Percentiles rank a stretch among this genome's conserved stretches.
Evolutionary conservation across 768 basidiomycete species (phyloP).

Genomic region (Phylloporus scabripes): DNA sequence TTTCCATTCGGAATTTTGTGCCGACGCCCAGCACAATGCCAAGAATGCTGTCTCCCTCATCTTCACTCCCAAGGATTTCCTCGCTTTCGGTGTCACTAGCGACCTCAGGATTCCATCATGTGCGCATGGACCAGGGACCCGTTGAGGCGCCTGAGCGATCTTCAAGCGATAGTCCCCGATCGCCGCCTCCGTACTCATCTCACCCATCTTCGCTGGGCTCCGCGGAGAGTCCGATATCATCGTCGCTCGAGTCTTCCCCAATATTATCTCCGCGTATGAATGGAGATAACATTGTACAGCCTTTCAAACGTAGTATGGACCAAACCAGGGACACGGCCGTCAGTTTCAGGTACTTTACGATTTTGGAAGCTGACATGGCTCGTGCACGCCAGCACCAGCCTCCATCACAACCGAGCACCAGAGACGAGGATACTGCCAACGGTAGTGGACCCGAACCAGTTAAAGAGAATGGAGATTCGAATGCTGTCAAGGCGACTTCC

Average conservation of each 20-base stretch:
- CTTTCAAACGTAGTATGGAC: slow-evolving; percentile 45
- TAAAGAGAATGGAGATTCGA: slow-evolving; percentile 11
- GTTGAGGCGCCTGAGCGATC: slow-evolving; percentile 13
- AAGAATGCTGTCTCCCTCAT: slow-evolving; percentile 34
- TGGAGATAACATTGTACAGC: slow-evolving; percentile 27
- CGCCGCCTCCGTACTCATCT: slow-evolving; percentile 34
- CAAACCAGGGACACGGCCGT: slow-evolving; percentile 40
- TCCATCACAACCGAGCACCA: slow-evolving; percentile 1
- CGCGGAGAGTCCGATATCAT: slow-evolving; percentile 18
- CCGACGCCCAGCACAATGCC: slow-evolving; percentile 39
- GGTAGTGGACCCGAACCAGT: slow-evolving; percentile 3
- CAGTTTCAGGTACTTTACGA: slow-evolving; percentile 44
- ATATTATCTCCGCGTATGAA: slow-evolving; percentile 20
- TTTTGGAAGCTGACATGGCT: slow-evolving; percentile 38
- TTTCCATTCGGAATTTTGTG: slow-evolving; percentile 50
- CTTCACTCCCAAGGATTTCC: slow-evolving; percentile 43
- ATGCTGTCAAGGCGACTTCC: slow-evolving; percentile 8
- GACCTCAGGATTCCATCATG: slow-evolving; percentile 52
- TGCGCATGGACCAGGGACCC: slow-evolving; percentile 31
- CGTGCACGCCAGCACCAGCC: slow-evolving; percentile 19
- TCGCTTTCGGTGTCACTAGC: slow-evolving; percentile 69
- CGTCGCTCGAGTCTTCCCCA: slow-evolving; percentile 15
- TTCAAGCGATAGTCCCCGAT: slow-evolving; percentile 18
- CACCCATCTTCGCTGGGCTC: slow-evolving; percentile 31
- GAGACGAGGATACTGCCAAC: slow-evolving; percentile 10